Base-by-base conservation (phyloP, 2,329 filamentous ascomycete genomes). In the Fusarium caatingaense region DNA sequence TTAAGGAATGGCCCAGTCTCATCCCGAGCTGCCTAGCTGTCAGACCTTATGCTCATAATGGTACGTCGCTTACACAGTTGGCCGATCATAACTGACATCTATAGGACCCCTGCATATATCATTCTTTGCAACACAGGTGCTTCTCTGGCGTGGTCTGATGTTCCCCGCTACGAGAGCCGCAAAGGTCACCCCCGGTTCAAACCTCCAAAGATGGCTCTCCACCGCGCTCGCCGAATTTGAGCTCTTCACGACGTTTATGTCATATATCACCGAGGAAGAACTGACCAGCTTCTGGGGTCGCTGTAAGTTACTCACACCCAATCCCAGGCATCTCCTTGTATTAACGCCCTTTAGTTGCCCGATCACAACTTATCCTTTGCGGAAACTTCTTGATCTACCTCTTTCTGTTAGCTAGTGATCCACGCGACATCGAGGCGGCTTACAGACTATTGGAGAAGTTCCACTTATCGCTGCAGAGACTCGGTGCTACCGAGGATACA, bases 301-400 rank as follows among this genome's bases (percentile, higher is more conserved):
- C 16, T 80, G 82, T 83, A 76, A 70, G 81, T 81, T 23, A 18
- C 25, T 25, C 16, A 5, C 11, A 27, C 32, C 20, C n/a, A 21
- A n/a, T 16, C 21, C 11, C 12, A 13, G 25, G 15, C 15, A 7
- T 11, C 41, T 28, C 34, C 4, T 8, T 6, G 5, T 37, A 41
- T 56, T 72, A 20, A 71, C 55, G 34, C 28, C 32, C 4, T 10
- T 0, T 11, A 66, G 78, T 79, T 61, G 75, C 72, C 21, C 79
- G 83, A 16, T 83, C 82, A 10, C 83, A 85, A 58, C 73, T 85
- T 1, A 83, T 84, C 6, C 75, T 84, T 0, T 83, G 81, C 40
- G 82, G 83, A 18, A 85, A 85, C 66, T 84, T 85, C 54, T 76
- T 85, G 49, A 83, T 85, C 27, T 84, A 84, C 62, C 77, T 85